These are phyloP conservation scores for Epichloe gansuensis DNA, from an alignment of 2,329 filamentous ascomycete genomes.

Conservation along the genomic window DNA sequence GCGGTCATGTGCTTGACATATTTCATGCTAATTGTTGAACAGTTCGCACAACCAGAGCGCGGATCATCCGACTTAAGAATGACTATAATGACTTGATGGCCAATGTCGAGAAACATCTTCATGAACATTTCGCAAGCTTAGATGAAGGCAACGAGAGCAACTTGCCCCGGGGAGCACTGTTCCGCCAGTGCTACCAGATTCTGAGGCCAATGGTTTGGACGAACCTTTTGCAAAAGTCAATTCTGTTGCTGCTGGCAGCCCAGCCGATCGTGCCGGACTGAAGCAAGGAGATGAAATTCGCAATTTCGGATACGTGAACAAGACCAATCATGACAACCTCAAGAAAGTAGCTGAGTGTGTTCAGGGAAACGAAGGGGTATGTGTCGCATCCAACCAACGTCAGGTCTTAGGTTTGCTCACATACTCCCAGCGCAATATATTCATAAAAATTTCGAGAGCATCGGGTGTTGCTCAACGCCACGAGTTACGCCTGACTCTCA, in stretches of 20 bases:
- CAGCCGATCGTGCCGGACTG: constrained; percentile 72
- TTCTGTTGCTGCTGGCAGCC: constrained; percentile 63
- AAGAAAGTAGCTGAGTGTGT: constrained; percentile 82
- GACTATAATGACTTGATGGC: constrained; percentile 88
- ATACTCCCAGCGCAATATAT: constrained; percentile 47
- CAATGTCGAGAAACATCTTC: constrained; percentile 72
- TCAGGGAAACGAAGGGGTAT: constrained; percentile 77
- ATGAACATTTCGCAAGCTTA: constrained; percentile 74
- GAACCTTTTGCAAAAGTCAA: constrained; percentile 78
- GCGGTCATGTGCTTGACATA: neutral
- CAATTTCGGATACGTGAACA: constrained; percentile 75
- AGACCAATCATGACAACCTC: constrained; percentile 74
- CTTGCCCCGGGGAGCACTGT: constrained; percentile 11
- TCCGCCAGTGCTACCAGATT: constrained; percentile 21
- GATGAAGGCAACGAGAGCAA: constrained; percentile 34
- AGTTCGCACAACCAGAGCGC: constrained; percentile 87
- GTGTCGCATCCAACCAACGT: constrained; percentile 22
- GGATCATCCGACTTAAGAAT: constrained; percentile 81
- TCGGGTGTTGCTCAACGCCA: constrained; percentile 28
- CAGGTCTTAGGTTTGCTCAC: constrained; percentile 12
- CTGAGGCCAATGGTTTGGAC: constrained; percentile 15
- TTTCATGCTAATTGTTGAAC: constrained; percentile 8
- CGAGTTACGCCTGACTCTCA: constrained; percentile 60
- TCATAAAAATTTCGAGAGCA: constrained; percentile 52
- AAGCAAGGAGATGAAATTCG: constrained; percentile 70